A percentile compares a stretch with the other conserved stretches of the same genome.
These are phyloP conservation scores for Lodderomyces parapsilosis DNA, from an alignment of 1,139 yeast genomes.

Conservation along the genomic window DNA sequence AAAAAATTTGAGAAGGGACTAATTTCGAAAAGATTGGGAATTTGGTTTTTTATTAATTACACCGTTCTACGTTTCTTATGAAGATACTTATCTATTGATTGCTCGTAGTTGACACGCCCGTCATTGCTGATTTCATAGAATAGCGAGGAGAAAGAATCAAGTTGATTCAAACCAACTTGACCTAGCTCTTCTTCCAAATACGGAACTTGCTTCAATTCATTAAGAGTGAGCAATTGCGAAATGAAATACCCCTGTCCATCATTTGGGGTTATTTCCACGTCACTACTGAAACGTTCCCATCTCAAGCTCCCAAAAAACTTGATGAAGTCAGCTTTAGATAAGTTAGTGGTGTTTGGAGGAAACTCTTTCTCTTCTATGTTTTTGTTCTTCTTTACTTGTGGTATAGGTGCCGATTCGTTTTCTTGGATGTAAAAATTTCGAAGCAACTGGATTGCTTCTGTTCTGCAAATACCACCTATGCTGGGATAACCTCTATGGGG, in stretches of 20 bases:
- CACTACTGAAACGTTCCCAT: constrained; percentile 9
- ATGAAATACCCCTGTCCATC: constrained; percentile 26
- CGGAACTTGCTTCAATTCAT: constrained; percentile 22
- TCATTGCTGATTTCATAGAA: constrained; percentile 30
- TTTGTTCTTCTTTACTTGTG: constrained; percentile 72
- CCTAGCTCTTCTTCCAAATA: constrained; percentile 18
- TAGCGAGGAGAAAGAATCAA: constrained; percentile 25
- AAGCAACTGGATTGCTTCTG: constrained; percentile 78
- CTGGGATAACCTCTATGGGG: constrained; percentile 49
- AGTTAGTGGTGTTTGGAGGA: constrained; percentile 39
- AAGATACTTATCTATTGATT: constrained; percentile 21
- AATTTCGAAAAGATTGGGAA: no score
- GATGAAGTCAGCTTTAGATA: constrained; percentile 23
- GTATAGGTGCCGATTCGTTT: constrained; percentile 81
- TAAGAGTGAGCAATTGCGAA: constrained; percentile 19
- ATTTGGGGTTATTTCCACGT: constrained; percentile 32
- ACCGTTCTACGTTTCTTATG: constrained; percentile 16
- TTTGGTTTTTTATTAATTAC: no score
- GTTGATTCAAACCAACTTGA: constrained; percentile 19
- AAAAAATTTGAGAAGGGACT: no score
- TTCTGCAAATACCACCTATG: constrained; percentile 75
- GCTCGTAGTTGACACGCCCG: constrained; percentile 27
- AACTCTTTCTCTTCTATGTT: constrained; percentile 66
- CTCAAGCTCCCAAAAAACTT: constrained; percentile 30
- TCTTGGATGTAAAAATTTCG: constrained; percentile 83